Percentiles rank a stretch among this genome's conserved stretches.
These are phyloP conservation scores for Dothistroma septosporum DNA, from an alignment of 2,329 filamentous ascomycete genomes.

Conservation along the genomic window DNA sequence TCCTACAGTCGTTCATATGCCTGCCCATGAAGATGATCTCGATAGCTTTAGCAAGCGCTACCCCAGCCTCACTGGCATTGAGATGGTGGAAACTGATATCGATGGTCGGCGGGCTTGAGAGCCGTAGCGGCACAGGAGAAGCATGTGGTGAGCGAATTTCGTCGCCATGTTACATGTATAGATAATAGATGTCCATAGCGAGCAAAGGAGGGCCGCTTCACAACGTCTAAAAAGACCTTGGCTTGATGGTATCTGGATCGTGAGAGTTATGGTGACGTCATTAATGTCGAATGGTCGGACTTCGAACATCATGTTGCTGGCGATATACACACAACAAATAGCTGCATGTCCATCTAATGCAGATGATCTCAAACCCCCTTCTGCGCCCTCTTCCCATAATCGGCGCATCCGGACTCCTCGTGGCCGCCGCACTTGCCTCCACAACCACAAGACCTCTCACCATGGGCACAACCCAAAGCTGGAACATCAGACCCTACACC, in stretches of 20 bases:
- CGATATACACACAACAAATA: not conserved
- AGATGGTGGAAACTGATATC: constrained; percentile 66
- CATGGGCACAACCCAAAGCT: constrained; percentile 12
- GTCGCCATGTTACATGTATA: not conserved
- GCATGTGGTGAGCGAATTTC: not conserved
- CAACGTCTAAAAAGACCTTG: not conserved
- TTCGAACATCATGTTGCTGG: too few species aligned
- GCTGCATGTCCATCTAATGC: not conserved
- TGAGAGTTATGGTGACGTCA: too few species aligned
- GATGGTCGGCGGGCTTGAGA: constrained; percentile 11
- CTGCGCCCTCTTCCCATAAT: constrained; percentile 14
- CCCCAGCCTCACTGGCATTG: constrained; percentile 77
- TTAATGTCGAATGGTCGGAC: too few species aligned
- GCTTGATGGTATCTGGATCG: too few species aligned
- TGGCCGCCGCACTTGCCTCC: constrained; percentile 11
- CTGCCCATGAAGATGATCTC: constrained; percentile 12
- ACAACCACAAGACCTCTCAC: constrained; percentile 4
- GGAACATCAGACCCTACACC: constrained; percentile 26
- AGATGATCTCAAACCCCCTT: constrained; percentile 9
- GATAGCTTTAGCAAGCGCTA: constrained; percentile 71
- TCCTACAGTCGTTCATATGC: not conserved
- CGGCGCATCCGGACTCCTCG: constrained; percentile 15
- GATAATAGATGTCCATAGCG: not conserved
- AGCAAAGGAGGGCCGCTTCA: not conserved
- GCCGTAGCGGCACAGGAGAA: constrained; percentile 14